Evolutionary conservation across 495 filamentous ascomycete genomes (phyloP).

Genomic region (Cercophora samala): DNA sequence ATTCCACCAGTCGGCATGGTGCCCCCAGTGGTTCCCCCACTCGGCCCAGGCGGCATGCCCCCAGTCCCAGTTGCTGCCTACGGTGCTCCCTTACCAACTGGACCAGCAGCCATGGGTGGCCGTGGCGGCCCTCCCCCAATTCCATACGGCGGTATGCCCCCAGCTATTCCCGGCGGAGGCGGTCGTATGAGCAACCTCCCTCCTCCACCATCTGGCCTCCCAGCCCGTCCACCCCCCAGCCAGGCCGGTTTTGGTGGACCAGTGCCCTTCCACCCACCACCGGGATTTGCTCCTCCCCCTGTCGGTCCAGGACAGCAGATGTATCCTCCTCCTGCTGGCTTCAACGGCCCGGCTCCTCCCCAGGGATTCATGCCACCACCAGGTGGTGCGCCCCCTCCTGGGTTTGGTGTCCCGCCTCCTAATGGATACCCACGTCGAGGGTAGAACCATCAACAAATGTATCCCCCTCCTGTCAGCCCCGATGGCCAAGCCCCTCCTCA

Average conservation of each 20-base stretch:
- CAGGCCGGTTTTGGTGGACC: slow-evolving; percentile 76
- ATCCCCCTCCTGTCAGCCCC: too few relatives aligned
- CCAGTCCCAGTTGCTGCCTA: slow-evolving; percentile 1
- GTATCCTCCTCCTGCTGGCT: slow-evolving; percentile 32
- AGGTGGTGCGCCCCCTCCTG: slow-evolving; percentile 20
- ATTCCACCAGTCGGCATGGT: slow-evolving; percentile 28
- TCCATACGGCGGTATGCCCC: slow-evolving; percentile 26
- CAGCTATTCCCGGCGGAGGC: slow-evolving; percentile 20
- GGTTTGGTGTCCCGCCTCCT: slow-evolving; percentile 7
- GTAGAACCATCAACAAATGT: background rate
- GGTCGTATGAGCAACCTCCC: slow-evolving; percentile 33
- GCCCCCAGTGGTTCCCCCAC: background rate
- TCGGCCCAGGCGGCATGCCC: slow-evolving; percentile 36
- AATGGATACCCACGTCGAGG: background rate
- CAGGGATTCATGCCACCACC: slow-evolving; percentile 13
- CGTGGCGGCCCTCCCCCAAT: slow-evolving; percentile 31
- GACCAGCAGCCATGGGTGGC: slow-evolving; percentile 37
- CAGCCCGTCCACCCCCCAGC: slow-evolving; percentile 73
- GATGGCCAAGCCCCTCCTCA: too few relatives aligned
- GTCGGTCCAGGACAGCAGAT: slow-evolving; percentile 21
- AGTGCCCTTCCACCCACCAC: slow-evolving; percentile 52
- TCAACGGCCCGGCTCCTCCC: slow-evolving; percentile 29
- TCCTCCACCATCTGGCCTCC: slow-evolving; percentile 71
- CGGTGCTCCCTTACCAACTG: slow-evolving; percentile 32
- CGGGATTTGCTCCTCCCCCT: slow-evolving; percentile 23